Evolutionary conservation across 441 rosid species (phyloP).

Genomic region (Populus tomentosa): DNA sequence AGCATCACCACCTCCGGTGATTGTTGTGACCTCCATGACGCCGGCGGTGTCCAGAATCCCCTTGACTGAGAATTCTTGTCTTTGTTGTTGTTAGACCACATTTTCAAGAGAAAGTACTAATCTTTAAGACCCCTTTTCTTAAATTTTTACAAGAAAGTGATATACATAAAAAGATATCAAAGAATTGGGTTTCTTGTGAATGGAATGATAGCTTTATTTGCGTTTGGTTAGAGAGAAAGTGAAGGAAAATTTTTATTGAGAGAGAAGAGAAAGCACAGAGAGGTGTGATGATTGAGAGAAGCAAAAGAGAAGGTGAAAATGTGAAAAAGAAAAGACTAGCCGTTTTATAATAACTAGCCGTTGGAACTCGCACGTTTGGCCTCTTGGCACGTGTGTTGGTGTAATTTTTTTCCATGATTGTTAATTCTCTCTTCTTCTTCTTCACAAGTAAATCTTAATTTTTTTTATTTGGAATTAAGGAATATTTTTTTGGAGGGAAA

Average conservation of each 20-base stretch:
- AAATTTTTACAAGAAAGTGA: not conserved
- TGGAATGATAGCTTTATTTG: not conserved
- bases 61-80: constrained; percentile 13
- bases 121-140: constrained; percentile 3
- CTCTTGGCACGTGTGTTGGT: not conserved
- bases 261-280: not conserved
- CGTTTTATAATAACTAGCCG: constrained; percentile 35
- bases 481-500: not conserved
- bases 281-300: constrained; percentile 17
- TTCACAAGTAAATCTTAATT: not conserved
- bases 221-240: not conserved
- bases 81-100: constrained; percentile 19
- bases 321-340: constrained; percentile 20
- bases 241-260: not conserved
- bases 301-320: not conserved
- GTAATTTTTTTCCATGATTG: not conserved
- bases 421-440: not conserved
- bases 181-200: not conserved
- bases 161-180: not conserved
- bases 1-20: constrained; percentile 9
- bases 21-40: constrained; percentile 25
- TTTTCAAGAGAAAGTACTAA: not conserved
- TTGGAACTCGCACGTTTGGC: constrained; percentile 5
- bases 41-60: constrained; percentile 35
- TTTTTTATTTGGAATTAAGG: not conserved